Percentiles rank a stretch among this genome's conserved stretches.
These are phyloP conservation scores for Nakataea oryzae DNA, from an alignment of 2,329 filamentous ascomycete species.

Conservation along the genomic window DNA sequence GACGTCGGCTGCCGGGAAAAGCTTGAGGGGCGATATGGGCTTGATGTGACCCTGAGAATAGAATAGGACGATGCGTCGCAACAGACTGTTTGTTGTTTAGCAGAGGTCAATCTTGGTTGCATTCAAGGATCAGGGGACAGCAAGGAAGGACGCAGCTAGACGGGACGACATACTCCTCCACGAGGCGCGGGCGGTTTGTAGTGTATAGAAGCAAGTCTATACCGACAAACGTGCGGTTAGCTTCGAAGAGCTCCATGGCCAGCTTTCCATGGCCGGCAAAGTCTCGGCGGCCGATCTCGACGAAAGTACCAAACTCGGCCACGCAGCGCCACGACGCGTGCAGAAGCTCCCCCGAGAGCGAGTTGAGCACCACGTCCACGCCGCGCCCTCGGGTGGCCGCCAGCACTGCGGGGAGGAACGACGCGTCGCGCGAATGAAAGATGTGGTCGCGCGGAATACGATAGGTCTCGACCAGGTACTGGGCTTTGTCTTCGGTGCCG, in stretches of 20 bases:
- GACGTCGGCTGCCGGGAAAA: not conserved
- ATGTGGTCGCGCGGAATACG: not conserved
- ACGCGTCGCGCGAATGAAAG: not conserved
- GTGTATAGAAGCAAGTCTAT: not conserved
- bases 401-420: not conserved
- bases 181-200: not conserved
- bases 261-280: not conserved
- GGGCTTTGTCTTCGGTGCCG: not conserved
- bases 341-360: not conserved
- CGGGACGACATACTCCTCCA: not conserved
- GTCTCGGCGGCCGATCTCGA: slow-evolving; percentile 8
- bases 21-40: not conserved
- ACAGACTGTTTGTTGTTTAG: not conserved
- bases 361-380: not conserved
- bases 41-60: not conserved
- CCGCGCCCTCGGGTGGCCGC: not conserved
- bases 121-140: not conserved
- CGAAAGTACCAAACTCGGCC: not conserved
- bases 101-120: not conserved
- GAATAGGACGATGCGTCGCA: not conserved
- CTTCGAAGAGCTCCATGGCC: not conserved
- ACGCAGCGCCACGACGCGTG: not conserved
- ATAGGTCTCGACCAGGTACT: not conserved
- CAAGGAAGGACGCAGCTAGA: not conserved
- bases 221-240: not conserved